Evolutionary conservation across 352 stramenopile genomes (phyloP), one percentile per base, ranked within the genome.

Genomic region (Phytopythium vexans): DNA sequence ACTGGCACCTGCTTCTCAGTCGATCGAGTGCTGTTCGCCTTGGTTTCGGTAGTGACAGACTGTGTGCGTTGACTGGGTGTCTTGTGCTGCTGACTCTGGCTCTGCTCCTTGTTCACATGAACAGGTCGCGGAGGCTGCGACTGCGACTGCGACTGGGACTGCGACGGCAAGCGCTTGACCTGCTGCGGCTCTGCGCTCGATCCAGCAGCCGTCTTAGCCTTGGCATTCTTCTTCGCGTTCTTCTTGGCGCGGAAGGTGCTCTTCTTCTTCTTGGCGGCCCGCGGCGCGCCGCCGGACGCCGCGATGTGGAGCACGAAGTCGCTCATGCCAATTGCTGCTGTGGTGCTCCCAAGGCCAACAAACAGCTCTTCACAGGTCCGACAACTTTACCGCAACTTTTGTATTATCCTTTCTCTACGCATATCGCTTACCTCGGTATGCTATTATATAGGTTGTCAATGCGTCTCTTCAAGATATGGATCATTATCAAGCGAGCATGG

Each of bases 231-330:
- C 48, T 77, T 82, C 14, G 74, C 78, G 31, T 74, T 77, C 50
- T 89, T 74, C 67, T 94, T 94, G 50, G 74, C 71, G 15, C 81
- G 81, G 58, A 94, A 94, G 9, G 70, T 84, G 46, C 72, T 82
- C 60, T 89, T 86, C 61, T 86, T 86, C 70, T 88, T 90, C 73
- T 91, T 89, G 36, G 43, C 49, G 15, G 63, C 68, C 49, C 68
- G 68, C 15, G 59, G 62, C 15, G 53, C 55, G 50, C 64, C 63
- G 35, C 65, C 65, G 10, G 77, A 85, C 31, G 80, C 66, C 52
- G 79, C 71, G 55, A 94, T 91, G 57, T 94, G 92, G 49, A 94
- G 75, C 67, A 80, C 82, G 64, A 92, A 92, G 58, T 68, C 70
- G 46, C 82, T 77, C 76, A 85, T 85, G 7, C 35, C 38, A 11